Base-by-base conservation (phyloP, 148 eudicot species). In the Persicaria maculosa region DNA sequence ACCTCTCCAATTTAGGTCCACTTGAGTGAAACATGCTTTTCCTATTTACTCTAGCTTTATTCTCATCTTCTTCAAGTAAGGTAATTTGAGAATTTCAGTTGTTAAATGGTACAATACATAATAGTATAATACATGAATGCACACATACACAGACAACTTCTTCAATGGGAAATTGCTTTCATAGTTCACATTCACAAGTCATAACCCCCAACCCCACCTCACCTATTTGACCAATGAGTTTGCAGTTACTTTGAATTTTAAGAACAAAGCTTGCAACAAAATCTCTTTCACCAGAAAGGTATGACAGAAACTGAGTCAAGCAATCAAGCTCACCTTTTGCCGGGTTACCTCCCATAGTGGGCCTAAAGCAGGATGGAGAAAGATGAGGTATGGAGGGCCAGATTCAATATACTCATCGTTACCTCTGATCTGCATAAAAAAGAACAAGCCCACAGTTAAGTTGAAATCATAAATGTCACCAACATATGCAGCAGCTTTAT, bases 321-420 rank as follows among this genome's bases (percentile, higher is more conserved):
- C 14, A 71, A 14, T 71, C 0, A 55, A 17, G 9, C 73, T 81
- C 68, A 95, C 99, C 81, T 95, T 95, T 81, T 95, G 97, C 77
- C 96, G 87, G 43, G 90, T 83, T 76, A 95, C 86, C 86, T 88
- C 94, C 99, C 99, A 95, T 6, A 95, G 83, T 59, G 97, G 98
- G n/a, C 99, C 99, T 50, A 95, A 84, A 80, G 97, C 97, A 74
- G 96, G 99, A 85, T 95, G 99, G 55, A 95, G 92, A 70, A 90
- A 84, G 74, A 92, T 79, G 55, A 95, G 93, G 84, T 81, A 90
- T 17, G 99, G 99, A 44, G 97, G 98, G 71, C 96, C 92, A 85
- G 91, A 87, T 72, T 89, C 80, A 72, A 82, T 77, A 82, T 92
- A 95, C 47, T 80, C 77, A 48, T 92, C 92, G 81, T 95, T 90